Percentiles rank a stretch among this genome's conserved stretches.
These are phyloP conservation scores for Penicillium brasilianum DNA, from an alignment of 2,329 filamentous ascomycete species.

Conservation along the genomic window DNA sequence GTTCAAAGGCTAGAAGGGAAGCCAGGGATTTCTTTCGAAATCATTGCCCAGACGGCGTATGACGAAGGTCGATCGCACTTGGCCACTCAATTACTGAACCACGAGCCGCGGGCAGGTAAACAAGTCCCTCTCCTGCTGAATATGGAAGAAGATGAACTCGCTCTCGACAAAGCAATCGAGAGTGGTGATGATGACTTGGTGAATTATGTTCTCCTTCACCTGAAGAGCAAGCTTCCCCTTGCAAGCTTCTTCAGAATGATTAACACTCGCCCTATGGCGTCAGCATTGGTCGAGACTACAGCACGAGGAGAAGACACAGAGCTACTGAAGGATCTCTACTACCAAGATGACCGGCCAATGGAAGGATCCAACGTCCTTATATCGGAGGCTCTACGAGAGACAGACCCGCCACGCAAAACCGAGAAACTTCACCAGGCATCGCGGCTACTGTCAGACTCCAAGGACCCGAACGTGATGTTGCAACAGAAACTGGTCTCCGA, in stretches of 20 bases:
- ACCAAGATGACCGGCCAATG: constrained; percentile 89
- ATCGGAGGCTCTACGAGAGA: constrained; percentile 77
- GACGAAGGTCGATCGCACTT: constrained; percentile 90
- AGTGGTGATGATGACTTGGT: constrained; percentile 93
- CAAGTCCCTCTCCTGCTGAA: constrained; percentile 90
- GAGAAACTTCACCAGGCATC: constrained; percentile 90
- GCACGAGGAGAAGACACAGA: constrained; percentile 79
- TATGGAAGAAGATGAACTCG: constrained; percentile 95
- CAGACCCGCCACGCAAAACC: constrained; percentile 69
- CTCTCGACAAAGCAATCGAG: constrained; percentile 94
- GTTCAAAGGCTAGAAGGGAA: constrained; percentile 87
- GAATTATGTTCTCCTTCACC: constrained; percentile 82
- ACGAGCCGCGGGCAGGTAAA: constrained; percentile 92
- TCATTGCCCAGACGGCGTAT: constrained; percentile 89
- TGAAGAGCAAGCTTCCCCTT: constrained; percentile 88
- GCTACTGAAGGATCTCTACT: constrained; percentile 92
- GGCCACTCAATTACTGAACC: constrained; percentile 87
- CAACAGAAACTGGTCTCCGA: constrained; percentile 80
- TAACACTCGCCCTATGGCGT: constrained; percentile 82
- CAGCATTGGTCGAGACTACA: constrained; percentile 84
- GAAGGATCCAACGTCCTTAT: constrained; percentile 89
- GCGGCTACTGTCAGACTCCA: constrained; percentile 81
- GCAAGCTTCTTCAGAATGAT: constrained; percentile 92
- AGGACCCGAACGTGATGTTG: constrained; percentile 68
- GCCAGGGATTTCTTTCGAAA: constrained; percentile 91